A percentile compares a stretch with the other conserved stretches of the same genome.
These are phyloP conservation scores for Metarhizium brunneum DNA, from an alignment of 2,329 filamentous ascomycete genomes.

Conservation along the genomic window DNA sequence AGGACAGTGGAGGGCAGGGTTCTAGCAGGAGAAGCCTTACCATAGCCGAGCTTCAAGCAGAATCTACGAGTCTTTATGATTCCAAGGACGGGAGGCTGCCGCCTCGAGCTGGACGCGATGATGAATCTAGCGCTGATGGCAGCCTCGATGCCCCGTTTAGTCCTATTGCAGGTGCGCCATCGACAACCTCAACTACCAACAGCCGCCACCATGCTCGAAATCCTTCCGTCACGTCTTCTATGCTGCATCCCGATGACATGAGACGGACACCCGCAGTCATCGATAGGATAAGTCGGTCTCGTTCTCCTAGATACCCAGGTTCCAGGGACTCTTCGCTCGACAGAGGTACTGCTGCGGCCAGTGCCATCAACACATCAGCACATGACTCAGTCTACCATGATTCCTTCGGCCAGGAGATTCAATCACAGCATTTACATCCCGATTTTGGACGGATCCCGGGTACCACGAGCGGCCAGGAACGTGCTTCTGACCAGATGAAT, in stretches of 20 bases:
- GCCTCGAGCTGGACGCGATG: constrained; percentile 29
- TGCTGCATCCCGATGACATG: constrained; percentile 28
- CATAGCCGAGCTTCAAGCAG: constrained; percentile 30
- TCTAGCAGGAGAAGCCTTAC: constrained; percentile 32
- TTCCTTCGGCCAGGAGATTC: constrained; percentile 40
- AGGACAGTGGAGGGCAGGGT: constrained; percentile 32
- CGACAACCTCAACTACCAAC: constrained; percentile 23
- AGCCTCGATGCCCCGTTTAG: constrained; percentile 34
- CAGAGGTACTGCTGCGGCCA: constrained; percentile 46
- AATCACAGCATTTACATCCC: constrained; percentile 34
- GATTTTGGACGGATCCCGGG: constrained; percentile 44
- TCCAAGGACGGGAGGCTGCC: constrained; percentile 24
- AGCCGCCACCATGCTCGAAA: constrained; percentile 22
- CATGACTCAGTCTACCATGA: constrained; percentile 50
- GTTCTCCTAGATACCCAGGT: constrained; percentile 29
- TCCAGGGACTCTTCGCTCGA: constrained; percentile 53
- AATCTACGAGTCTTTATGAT: constrained; percentile 29
- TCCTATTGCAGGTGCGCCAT: constrained; percentile 23
- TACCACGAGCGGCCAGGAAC: constrained; percentile 43
- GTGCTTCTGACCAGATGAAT: constrained; percentile 48
- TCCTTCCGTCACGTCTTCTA: constrained; percentile 24
- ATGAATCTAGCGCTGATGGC: constrained; percentile 35
- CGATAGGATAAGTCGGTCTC: constrained; percentile 42
- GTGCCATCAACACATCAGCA: constrained; percentile 47
- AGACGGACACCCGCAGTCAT: constrained; percentile 41